A percentile compares a stretch with the other conserved stretches of the same genome.
Conservation (phyloP, 108 stramenopile genomes). For the Thalassiosira profunda region DNA sequence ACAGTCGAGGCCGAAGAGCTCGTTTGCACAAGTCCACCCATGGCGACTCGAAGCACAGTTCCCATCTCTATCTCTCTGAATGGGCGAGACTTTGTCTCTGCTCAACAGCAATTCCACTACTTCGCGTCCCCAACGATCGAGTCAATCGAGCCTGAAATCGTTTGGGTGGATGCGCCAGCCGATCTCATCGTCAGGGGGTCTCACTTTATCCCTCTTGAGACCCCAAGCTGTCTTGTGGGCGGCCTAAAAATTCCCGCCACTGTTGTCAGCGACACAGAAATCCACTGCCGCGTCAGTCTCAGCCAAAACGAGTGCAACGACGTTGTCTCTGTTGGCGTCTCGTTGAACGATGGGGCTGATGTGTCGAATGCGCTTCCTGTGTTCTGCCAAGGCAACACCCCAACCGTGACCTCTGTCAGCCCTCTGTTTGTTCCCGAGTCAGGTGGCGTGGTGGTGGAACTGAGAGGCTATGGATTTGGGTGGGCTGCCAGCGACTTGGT, state of each 20-base stretch:
- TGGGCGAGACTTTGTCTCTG: background rate
- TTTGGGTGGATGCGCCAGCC: background rate
- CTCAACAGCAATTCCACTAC: background rate
- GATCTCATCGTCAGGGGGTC: background rate
- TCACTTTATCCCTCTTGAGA: background rate
- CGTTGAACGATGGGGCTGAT: slow-evolving; percentile 7
- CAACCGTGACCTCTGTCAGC: background rate
- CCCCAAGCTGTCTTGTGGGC: background rate
- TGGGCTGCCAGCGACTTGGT: background rate
- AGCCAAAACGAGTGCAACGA: background rate
- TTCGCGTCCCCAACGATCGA: background rate
- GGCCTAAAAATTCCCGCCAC: background rate
- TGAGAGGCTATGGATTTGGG: background rate
- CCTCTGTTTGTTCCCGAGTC: slow-evolving; percentile 1
- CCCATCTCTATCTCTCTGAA: background rate
- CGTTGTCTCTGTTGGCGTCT: background rate
- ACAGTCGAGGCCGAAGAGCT: background rate
- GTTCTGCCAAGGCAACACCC: background rate
- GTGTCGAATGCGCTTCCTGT: background rate
- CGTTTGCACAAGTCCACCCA: background rate
- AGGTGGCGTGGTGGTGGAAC: background rate
- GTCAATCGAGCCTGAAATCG: background rate
- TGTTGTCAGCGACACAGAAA: background rate
- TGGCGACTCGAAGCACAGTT: background rate
- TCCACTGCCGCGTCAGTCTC: background rate